Base-by-base conservation (phyloP, 176 grass and related monocot genomes). In the Aegilops umbellulata region DNA sequence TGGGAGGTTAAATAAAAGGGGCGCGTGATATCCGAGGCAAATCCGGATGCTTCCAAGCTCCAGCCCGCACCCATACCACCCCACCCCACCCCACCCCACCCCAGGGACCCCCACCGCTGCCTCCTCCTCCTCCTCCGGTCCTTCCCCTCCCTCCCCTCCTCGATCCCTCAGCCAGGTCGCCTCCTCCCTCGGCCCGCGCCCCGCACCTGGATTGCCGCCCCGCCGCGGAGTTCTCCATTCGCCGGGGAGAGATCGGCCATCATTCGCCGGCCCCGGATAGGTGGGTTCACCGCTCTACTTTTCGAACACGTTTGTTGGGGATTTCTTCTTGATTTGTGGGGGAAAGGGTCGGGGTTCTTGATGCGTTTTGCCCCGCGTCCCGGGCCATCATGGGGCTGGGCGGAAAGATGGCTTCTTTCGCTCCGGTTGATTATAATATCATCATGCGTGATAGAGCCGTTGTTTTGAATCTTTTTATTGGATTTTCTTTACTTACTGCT, bases 11-110 rank as follows among this genome's bases (percentile, higher is more conserved):
- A 9, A 29, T 10, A 41, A 8, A 71, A 29, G 3, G 60, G 22
- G 44, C 53, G 65, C 89, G 89, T 81, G 85, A 44, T 41, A 47
- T 23, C 36, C 77, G 85, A 85, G 76, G 89, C 63, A 49, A 86
- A 86, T 82, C 88, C 75, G 85, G 89, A 88, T 64, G 89, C 89
- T 91, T 87, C 80, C 89, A 83, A 76, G 49, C 29, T 17, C 77
- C 58, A 29, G n/a, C n/a, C n/a, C n/a, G n/a, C n/a, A 14, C 71
- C 44, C 44, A 3, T 7, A 14, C 64, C 74, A 38, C 10, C 19
- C 72, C 71, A 34, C 24, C 65, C 68, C 71, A 47, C 24, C 65
- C 67, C 71, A n/a, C 46, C 46, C 46, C 13, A 47, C 44, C 13
- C 47, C 47, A 51, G 47, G 47, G 11, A 9, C 70, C 0, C 65